A percentile compares a stretch with the other conserved stretches of the same genome.
Evolutionary conservation across 305 asterid species (phyloP).

Genomic region (Ilex paraguariensis): DNA sequence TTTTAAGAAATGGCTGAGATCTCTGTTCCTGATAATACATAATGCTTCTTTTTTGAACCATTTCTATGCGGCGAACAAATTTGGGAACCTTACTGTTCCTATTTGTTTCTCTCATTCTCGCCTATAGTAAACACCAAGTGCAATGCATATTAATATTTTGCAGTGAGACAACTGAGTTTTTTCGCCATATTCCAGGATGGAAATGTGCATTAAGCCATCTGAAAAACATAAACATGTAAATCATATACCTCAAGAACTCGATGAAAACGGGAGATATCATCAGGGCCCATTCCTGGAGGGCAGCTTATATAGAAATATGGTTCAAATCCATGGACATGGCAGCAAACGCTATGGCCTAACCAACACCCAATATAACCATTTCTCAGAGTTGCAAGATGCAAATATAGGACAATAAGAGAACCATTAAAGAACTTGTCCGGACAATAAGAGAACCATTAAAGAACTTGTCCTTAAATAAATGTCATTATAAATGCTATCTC

Average conservation of each 20-base stretch:
- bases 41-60: conserved; percentile 84
- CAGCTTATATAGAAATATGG: conserved; percentile 92
- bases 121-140: conserved; percentile 40
- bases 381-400: conserved; percentile 8
- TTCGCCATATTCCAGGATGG: too few relatives aligned
- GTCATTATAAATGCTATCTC: too few relatives aligned
- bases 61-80: conserved; percentile 72
- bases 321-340: conserved; percentile 90
- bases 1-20: conserved; percentile 83
- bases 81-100: conserved; percentile 65
- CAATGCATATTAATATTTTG: conserved; percentile 11
- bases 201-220: too few relatives aligned
- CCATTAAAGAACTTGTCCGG: too few relatives aligned
- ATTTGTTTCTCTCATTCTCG: conserved; percentile 77
- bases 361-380: conserved; percentile 20
- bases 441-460: too few relatives aligned
- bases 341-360: conserved; percentile 95
- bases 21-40: conserved; percentile 88
- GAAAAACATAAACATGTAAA: conserved; percentile 2
- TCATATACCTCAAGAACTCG: conserved; percentile 78
- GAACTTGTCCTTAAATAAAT: too few relatives aligned
- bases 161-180: too few relatives aligned
- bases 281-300: conserved; percentile 98
- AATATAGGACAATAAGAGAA: too few relatives aligned
- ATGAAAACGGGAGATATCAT: conserved; percentile 89